phyloP scores from a whole-genome alignment of 202 grass and related monocot species.

The Zoysia matrella region DNA sequence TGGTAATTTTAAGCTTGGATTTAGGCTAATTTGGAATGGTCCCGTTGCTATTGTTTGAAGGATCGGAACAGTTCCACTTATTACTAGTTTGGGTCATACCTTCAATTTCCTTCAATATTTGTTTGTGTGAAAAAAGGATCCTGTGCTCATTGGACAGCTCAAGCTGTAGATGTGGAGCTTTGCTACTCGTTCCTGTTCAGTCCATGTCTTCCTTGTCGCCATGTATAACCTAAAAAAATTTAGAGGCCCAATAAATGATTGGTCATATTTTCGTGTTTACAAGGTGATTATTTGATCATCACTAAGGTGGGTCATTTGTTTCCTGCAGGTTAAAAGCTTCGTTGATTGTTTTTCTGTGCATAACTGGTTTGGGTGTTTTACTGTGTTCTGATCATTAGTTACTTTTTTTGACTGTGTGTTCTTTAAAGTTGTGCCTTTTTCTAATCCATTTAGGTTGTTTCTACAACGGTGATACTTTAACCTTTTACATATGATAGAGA shows the following conservation, averaged over 20 bases:
- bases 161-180: slow-evolving; percentile 1
- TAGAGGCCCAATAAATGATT: background rate
- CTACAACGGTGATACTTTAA: background rate
- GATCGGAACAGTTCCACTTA: background rate
- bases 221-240: background rate
- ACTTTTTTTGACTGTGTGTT: background rate
- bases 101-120: background rate
- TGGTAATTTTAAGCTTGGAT: slow-evolving; percentile 24
- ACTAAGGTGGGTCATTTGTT: background rate
- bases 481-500: background rate
- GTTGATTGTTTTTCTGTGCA: background rate
- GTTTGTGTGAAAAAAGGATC: background rate
- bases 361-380: background rate
- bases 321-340: background rate
- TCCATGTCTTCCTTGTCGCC: background rate
- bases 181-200: background rate
- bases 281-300: slow-evolving; percentile 12
- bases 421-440: background rate
- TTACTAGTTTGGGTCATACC: background rate
- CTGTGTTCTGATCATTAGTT: slow-evolving; percentile 2
- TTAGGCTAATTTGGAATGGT: background rate
- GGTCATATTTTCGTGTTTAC: background rate
- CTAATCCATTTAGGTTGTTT: background rate
- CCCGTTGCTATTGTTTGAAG: background rate
- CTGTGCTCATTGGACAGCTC: background rate